phyloP scores from a whole-genome alignment of 495 filamentous ascomycete genomes.

The Baudoinia panamericana region DNA sequence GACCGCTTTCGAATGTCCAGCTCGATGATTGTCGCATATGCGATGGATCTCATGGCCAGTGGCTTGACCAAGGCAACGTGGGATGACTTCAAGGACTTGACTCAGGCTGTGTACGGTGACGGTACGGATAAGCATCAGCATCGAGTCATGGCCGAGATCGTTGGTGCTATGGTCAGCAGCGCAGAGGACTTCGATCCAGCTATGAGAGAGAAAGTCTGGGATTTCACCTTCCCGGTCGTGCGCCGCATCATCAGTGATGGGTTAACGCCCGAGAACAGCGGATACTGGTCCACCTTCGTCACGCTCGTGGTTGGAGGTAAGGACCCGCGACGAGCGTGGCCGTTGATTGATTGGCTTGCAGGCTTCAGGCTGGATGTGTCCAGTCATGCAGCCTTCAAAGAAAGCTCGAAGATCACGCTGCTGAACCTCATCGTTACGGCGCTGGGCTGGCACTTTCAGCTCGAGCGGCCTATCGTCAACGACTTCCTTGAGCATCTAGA shows the following conservation, averaged over 20 bases:
- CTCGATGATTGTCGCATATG: constrained; percentile 70
- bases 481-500: constrained; percentile 86
- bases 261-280: constrained; percentile 82
- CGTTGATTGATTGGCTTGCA: constrained; percentile 70
- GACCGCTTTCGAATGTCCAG: constrained; percentile 85
- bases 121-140: constrained; percentile 97
- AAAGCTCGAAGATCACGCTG: constrained; percentile 89
- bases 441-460: constrained; percentile 89
- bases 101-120: constrained; percentile 65
- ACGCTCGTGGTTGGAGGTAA: constrained; percentile 72
- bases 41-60: constrained; percentile 73
- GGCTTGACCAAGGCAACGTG: constrained; percentile 63
- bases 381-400: constrained; percentile 97
- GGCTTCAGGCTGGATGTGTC: constrained; percentile 83
- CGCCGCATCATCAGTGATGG: constrained; percentile 75
- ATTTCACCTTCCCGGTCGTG: constrained; percentile 79
- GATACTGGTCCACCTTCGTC: constrained; percentile 88
- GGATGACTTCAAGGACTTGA: constrained; percentile 74
- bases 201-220: constrained; percentile 65
- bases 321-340: constrained; percentile 76
- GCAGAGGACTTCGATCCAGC: constrained; percentile 57
- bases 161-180: constrained; percentile 67
- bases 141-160: constrained; percentile 85
- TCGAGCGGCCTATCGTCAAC: constrained; percentile 74
- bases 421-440: constrained; percentile 79